Percentiles rank a stretch among this genome's conserved stretches.
Conservation (phyloP, 257 asterid species). For the Thymus mandschuricus region DNA sequence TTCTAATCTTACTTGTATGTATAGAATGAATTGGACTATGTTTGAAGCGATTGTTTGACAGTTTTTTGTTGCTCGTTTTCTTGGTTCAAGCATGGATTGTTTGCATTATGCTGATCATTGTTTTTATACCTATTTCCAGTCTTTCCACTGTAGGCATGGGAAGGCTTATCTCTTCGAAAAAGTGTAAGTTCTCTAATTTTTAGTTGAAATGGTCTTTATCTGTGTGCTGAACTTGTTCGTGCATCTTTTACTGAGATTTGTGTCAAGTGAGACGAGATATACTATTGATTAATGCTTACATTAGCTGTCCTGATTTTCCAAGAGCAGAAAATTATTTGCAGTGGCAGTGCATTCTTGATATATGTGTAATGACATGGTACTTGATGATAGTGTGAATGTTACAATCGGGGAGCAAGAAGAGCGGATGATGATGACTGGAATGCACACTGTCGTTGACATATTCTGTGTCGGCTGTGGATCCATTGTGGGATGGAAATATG, state of each 20-base stretch:
- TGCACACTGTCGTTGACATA: slow-evolving; percentile 82
- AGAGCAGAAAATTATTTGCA: slow-evolving; percentile 1
- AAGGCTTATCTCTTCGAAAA: slow-evolving; percentile 77
- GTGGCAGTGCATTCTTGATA: slow-evolving; percentile 16
- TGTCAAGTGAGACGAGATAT: background rate
- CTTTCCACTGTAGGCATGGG: slow-evolving; percentile 74
- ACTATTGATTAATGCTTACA: background rate
- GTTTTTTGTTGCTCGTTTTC: too few relatives aligned
- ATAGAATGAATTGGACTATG: background rate
- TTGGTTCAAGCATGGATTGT: background rate
- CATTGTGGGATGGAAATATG: slow-evolving; percentile 94
- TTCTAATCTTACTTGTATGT: slow-evolving; percentile 9
- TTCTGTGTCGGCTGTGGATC: slow-evolving; percentile 86
- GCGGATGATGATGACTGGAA: slow-evolving; percentile 79
- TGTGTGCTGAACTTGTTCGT: background rate
- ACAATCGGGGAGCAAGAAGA: slow-evolving; percentile 72
- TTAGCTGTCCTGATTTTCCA: background rate
- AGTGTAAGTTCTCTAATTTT: slow-evolving; percentile 58
- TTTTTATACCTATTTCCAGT: slow-evolving; percentile 47
- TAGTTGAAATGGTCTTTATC: background rate
- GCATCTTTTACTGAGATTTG: background rate
- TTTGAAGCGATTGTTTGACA: background rate
- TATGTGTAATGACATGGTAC: slow-evolving; percentile 29
- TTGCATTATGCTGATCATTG: slow-evolving; percentile 37
- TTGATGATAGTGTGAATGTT: slow-evolving; percentile 67